Conservation (phyloP, 2,329 filamentous ascomycete genomes). For the Fusarium fracticaudum region DNA sequence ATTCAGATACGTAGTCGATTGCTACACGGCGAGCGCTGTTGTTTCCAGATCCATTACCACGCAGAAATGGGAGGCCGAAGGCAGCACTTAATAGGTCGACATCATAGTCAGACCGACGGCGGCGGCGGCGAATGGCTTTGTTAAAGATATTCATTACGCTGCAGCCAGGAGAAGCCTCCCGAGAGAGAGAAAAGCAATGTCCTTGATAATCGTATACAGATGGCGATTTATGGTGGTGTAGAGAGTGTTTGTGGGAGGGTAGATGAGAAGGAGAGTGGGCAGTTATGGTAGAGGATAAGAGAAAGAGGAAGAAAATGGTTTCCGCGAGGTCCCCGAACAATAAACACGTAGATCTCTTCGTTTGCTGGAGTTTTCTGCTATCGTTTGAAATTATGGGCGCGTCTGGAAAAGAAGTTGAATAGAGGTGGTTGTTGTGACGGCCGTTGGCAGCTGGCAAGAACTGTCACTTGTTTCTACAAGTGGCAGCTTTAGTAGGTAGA, state of each 20-base stretch:
- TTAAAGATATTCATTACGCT: conserved; percentile 36
- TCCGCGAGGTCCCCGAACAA: background rate
- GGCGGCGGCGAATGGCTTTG: conserved; percentile 16
- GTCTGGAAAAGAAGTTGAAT: background rate
- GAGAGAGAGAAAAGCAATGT: background rate
- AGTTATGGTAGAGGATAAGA: background rate
- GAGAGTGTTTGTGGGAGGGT: background rate
- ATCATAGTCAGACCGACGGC: conserved; percentile 24
- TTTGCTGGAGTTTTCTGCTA: background rate
- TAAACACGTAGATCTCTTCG: background rate
- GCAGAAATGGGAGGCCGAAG: conserved; percentile 41
- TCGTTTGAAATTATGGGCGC: background rate
- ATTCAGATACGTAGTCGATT: conserved; percentile 10
- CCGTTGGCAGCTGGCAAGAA: conserved; percentile 26
- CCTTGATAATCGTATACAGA: background rate
- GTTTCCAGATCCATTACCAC: conserved; percentile 7
- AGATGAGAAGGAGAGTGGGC: conserved; percentile 6
- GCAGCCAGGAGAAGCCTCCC: background rate
- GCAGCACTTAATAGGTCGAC: conserved; percentile 42
- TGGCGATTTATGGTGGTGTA: background rate
- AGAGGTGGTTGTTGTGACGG: background rate
- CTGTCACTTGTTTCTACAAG: conserved; percentile 4
- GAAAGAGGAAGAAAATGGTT: background rate
- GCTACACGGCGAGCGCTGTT: conserved; percentile 6
- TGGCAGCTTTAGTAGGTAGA: background rate